Evolutionary conservation across 805 yeast species (phyloP), one percentile per base, ranked within the genome.

Genomic region (Kregervanrija fluxuum): DNA sequence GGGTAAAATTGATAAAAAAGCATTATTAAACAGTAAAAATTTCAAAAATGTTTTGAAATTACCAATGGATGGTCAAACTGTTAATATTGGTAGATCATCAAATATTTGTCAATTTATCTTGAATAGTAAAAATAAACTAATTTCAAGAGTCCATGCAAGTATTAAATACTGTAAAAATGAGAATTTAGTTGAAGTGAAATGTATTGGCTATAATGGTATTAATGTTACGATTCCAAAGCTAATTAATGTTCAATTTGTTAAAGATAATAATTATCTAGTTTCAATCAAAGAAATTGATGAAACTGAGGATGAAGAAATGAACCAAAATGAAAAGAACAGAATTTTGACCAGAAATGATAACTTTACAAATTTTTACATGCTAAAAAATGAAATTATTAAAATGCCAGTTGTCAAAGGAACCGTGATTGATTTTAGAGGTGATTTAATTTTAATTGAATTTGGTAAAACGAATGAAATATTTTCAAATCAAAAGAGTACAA

Each of bases 161-260:
- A 56, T 84, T 2, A 65, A 71, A 22, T 80, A 74, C 57, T 57
- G 67, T 30, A 53, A 67, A 1, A 57, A 55, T 3, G 59, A 60
- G 10, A 66, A 74, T 32, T 54, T 68, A 38, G 60, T 87, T 38
- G 67, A 65, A 12, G 60, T 91, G 41, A 74, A 74, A 38, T 91
- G 97, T 62, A 61, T 79, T 44, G 97, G 98, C 3, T 75, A 80
- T 65, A 91, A 91, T 61, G 96, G 97, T 10, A 66, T 85, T 41
- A 72, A 75, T 9, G 74, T 89, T 14, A 69, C 75, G 4, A 74
- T 87, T 35, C 93, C 95, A 0, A 64, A 60, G 14, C 53, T 56
- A 14, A 51, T 69, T 11, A 52, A 60, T 13, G 70, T 70, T 37
- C 38, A 45, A 30, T 31, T 46, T 12, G 35, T 54, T 11, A 36